Conservation (phyloP, 108 stramenopile species). For the Cyclotella choctawhatcheeana region DNA sequence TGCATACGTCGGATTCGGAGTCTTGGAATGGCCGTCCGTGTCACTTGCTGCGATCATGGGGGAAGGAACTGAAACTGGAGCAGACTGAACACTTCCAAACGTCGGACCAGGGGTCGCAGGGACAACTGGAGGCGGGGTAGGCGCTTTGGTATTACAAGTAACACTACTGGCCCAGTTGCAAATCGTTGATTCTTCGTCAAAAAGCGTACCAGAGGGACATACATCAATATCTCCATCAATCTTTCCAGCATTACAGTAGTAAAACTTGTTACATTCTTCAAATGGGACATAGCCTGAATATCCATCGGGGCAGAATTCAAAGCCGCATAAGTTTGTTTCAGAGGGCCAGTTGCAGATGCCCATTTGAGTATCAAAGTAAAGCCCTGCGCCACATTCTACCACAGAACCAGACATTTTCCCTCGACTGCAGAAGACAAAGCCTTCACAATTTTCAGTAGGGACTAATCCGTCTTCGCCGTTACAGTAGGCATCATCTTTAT, state of each 20-base stretch:
- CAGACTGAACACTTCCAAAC: constrained; percentile 11
- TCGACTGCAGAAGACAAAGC: constrained; percentile 42
- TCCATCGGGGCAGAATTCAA: constrained; percentile 44
- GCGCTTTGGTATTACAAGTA: constrained; percentile 24
- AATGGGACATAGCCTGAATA: constrained; percentile 30
- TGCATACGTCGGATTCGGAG: neutral
- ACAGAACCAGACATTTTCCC: constrained; percentile 32
- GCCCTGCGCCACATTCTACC: constrained; percentile 27
- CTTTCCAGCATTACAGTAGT: constrained; percentile 39
- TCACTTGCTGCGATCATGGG: neutral
- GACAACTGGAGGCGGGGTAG: constrained; percentile 20
- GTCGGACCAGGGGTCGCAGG: constrained; percentile 12
- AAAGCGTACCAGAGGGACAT: constrained; percentile 45
- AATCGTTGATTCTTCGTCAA: constrained; percentile 31
- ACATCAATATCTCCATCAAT: constrained; percentile 45
- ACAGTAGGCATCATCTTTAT: constrained; percentile 32
- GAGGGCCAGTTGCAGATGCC: constrained; percentile 51
- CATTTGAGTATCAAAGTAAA: constrained; percentile 41
- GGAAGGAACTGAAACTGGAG: neutral
- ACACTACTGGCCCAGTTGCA: constrained; percentile 46
- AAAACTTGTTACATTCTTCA: constrained; percentile 49
- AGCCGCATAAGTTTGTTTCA: constrained; percentile 41
- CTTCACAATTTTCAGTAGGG: constrained; percentile 33
- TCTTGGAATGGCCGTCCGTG: neutral
- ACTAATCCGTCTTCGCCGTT: constrained; percentile 31